phyloP scores from a whole-genome alignment of 2,329 filamentous ascomycete genomes.

The Fusarium praegraminearum region DNA sequence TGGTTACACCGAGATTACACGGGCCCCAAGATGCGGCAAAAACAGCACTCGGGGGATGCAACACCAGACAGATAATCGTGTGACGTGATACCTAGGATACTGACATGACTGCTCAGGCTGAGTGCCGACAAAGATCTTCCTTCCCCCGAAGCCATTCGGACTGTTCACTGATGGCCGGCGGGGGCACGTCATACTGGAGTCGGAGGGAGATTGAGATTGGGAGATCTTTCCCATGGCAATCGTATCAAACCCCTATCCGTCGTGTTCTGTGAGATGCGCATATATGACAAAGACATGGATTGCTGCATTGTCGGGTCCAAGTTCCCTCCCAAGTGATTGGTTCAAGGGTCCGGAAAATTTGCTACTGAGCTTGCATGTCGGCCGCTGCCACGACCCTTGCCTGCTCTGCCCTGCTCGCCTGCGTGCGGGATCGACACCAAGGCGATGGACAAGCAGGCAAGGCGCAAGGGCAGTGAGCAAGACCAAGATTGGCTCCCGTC shows the following conservation, averaged over 20 bases:
- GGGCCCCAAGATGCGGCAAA: constrained; percentile 20
- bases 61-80: constrained; percentile 4
- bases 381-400: constrained; percentile 22
- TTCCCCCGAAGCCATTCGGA: constrained; percentile 29
- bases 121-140: neutral
- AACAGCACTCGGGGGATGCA: constrained; percentile 2
- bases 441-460: neutral
- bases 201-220: constrained; percentile 22
- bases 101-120: neutral
- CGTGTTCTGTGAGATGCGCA: constrained; percentile 13
- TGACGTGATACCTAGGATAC: neutral
- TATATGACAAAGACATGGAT: constrained; percentile 33
- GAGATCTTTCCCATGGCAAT: constrained; percentile 12
- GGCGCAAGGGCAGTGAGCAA: constrained; percentile 9
- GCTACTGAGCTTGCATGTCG: constrained; percentile 13
- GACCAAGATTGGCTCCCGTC: constrained; percentile 33
- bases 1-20: constrained; percentile 9
- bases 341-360: constrained; percentile 20
- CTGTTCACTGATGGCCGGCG: constrained; percentile 5
- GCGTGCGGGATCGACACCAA: constrained; percentile 41
- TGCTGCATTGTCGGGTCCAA: constrained; percentile 26
- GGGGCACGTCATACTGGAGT: constrained; percentile 32
- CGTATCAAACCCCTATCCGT: constrained; percentile 22
- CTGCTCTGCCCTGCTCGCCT: constrained; percentile 7
- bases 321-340: constrained; percentile 22